Conservation (phyloP, 257 asterid genomes). For the Ophiorrhiza pumila region DNA sequence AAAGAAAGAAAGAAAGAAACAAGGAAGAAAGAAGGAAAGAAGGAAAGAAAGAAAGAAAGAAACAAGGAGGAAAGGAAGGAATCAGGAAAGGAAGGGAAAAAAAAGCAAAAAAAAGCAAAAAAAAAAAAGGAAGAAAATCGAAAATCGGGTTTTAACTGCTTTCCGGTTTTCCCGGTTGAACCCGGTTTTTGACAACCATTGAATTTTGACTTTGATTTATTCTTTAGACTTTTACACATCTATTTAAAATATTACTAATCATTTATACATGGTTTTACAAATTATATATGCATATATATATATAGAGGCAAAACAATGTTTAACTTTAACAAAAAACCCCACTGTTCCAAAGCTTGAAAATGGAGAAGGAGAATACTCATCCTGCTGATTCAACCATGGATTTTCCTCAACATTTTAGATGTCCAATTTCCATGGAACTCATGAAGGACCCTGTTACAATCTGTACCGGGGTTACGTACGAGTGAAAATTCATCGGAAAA, state of each 20-base stretch:
- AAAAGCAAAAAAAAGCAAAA: too few species aligned
- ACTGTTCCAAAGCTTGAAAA: not conserved
- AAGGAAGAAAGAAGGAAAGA: too few species aligned
- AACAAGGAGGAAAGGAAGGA: too few species aligned
- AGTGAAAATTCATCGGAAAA: conserved; percentile 60
- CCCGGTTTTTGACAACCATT: too few species aligned
- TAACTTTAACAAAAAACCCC: conserved; percentile 11
- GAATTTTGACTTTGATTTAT: conserved; percentile 49
- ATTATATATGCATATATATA: not conserved
- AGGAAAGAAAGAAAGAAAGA: too few species aligned
- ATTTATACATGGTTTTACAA: not conserved
- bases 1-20: too few species aligned
- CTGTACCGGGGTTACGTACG: conserved; percentile 86
- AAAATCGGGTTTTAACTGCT: too few species aligned
- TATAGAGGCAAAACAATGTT: too few species aligned
- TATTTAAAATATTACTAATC: not conserved
- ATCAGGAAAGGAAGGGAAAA: too few species aligned
- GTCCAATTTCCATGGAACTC: conserved; percentile 94
- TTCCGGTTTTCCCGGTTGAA: too few species aligned
- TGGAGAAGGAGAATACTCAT: conserved; percentile 3
- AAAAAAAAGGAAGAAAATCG: too few species aligned
- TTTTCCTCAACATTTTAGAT: conserved; percentile 68
- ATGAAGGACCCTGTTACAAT: conserved; percentile 88
- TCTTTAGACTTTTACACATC: conserved; percentile 38
- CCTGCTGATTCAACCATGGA: conserved; percentile 33